Conservation (phyloP, 495 filamentous ascomycete species). For the Lophium mytilinum region DNA sequence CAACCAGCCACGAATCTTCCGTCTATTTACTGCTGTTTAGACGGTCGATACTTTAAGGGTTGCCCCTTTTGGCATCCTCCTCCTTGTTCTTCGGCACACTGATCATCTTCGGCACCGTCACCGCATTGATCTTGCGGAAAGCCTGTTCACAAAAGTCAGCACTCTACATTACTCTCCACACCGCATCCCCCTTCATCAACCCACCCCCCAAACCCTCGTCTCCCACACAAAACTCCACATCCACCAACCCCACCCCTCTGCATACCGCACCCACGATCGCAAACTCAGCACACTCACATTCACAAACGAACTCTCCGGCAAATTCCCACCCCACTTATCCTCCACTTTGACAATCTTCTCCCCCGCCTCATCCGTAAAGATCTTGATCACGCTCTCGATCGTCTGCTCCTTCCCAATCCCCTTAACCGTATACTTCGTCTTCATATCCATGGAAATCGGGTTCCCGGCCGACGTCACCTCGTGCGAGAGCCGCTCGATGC, state of each 20-base stretch:
- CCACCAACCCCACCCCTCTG: conserved; percentile 34
- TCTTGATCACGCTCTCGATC: conserved; percentile 43
- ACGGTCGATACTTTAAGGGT: conserved; percentile 29
- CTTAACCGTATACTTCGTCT: conserved; percentile 47
- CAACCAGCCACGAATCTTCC: too few species aligned
- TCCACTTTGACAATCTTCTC: conserved; percentile 45
- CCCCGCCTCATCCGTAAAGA: conserved; percentile 33
- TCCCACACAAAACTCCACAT: conserved; percentile 34
- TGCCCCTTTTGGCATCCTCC: conserved; percentile 38
- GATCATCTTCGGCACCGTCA: conserved; percentile 47
- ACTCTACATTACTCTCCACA: background rate
- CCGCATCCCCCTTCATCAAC: background rate
- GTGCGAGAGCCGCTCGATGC: conserved; percentile 43
- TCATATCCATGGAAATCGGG: conserved; percentile 46
- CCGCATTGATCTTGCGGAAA: conserved; percentile 48
- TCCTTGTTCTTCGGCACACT: conserved; percentile 50
- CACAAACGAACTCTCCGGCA: conserved; percentile 37
- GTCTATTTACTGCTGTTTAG: conserved; percentile 8
- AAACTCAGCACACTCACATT: conserved; percentile 35
- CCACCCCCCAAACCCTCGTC: conserved; percentile 30
- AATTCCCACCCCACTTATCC: conserved; percentile 49
- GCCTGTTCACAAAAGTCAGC: conserved; percentile 33
- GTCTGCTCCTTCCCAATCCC: conserved; percentile 45
- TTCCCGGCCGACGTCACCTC: conserved; percentile 45
- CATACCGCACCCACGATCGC: conserved; percentile 36